Evolutionary conservation across 495 filamentous ascomycete species (phyloP).

Genomic region (Mycothermus thermophilus): DNA sequence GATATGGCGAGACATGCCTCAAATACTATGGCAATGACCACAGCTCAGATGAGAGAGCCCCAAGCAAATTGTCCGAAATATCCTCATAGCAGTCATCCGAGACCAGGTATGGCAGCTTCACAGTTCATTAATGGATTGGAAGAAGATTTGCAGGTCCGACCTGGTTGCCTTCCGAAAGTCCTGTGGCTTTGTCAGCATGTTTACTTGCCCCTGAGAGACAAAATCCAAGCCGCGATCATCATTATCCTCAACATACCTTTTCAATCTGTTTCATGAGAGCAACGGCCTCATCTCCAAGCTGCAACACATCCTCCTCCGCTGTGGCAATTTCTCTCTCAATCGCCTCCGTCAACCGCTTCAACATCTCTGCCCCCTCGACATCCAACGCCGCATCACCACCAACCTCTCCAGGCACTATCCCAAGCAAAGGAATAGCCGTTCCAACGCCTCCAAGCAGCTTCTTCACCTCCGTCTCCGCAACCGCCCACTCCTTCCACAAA

Average conservation of each 20-base stretch:
- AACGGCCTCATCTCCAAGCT: constrained; percentile 7
- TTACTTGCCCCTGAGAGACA: too few species aligned
- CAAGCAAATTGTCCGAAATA: constrained; percentile 1
- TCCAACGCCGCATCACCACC: background rate
- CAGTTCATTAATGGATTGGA: constrained; percentile 13
- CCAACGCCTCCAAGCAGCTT: constrained; percentile 7
- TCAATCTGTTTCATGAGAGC: constrained; percentile 10
- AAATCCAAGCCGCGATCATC: too few species aligned
- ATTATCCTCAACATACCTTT: constrained; percentile 6
- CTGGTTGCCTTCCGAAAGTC: constrained; percentile 11
- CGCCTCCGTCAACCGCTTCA: constrained; percentile 4
- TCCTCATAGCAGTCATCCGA: background rate
- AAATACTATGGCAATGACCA: too few species aligned
- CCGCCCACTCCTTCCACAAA: constrained; percentile 11
- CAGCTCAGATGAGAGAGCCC: too few species aligned
- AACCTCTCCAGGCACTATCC: background rate
- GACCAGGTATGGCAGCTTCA: constrained; percentile 1
- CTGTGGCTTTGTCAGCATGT: constrained; percentile 4
- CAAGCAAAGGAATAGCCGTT: background rate
- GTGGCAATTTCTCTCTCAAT: constrained; percentile 8
- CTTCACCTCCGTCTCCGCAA: constrained; percentile 16
- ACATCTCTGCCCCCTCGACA: constrained; percentile 3
- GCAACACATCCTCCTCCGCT: constrained; percentile 6
- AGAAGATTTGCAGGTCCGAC: constrained; percentile 9
- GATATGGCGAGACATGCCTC: too few species aligned